Base-by-base conservation (phyloP, 352 stramenopile genomes). In the Globisporangium emineosum region DNA sequence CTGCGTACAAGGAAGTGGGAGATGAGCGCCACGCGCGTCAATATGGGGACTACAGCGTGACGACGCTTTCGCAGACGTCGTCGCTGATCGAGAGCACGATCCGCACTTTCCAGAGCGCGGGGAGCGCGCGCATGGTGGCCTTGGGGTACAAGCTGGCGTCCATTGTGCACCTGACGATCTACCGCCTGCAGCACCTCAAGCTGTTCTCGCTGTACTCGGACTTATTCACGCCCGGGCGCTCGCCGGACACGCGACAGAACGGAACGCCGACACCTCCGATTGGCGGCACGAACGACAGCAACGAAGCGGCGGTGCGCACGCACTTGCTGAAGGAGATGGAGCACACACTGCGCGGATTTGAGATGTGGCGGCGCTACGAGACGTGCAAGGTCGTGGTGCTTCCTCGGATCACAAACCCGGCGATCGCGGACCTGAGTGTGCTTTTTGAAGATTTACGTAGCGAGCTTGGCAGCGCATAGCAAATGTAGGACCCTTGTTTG, bases 281-380 rank as follows among this genome's bases (percentile, higher is more conserved):
- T 40, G 79, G 72, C 54, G 72, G 69, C 43, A 69, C 68, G 19
- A 64, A 72, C 23, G 78, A 86, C 60, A 88, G 71, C 61, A 81
- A 86, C 69, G 85, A 96, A 27, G 75, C 81, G 19, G 78, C 80
- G 13, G 78, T 93, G 45, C 78, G 80, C 42, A 69, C 81, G 50
- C 81, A 83, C 30, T 62, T 96, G 56, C 68, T 96, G 27, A 93
- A 93, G 65, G 85, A 94, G 61, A 91, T 94, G 85, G 87, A 93
- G 63, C 82, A 90, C 50, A 88, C 84, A 32, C 69, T 96, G 64
- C 87, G 85, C 25, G 87, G 87, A 8, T 96, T 94, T 45, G 87
- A 96, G 60, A 92, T 94, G 81, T 96, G 87, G 87, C 78, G 80
- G 53, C 85, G 81, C 45, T 96, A 91, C 62, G 87, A 96, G 66